Conservation (phyloP, 73 alveolate species). For the Tetrahymena malaccensis region DNA sequence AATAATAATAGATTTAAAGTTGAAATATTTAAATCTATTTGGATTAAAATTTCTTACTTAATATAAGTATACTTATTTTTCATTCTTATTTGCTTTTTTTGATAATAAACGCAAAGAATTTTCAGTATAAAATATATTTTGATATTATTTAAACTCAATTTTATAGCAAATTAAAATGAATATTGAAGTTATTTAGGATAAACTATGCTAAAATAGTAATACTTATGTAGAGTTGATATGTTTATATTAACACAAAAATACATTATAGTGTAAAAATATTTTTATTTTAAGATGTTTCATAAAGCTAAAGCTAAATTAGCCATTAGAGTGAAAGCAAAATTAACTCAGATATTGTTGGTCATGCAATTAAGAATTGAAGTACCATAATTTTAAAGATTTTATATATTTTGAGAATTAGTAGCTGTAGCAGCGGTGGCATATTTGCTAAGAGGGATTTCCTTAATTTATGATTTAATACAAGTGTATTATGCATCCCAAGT, state of each 20-base stretch:
- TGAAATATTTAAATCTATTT: too few relatives aligned
- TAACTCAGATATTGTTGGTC: background rate
- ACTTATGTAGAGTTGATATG: background rate
- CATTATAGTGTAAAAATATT: background rate
- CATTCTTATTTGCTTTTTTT: too few relatives aligned
- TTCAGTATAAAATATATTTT: too few relatives aligned
- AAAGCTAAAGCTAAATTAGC: background rate
- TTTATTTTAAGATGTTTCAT: background rate
- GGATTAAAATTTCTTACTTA: too few relatives aligned
- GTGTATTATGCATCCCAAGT: background rate
- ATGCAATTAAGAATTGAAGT: background rate
- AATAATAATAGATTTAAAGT: too few relatives aligned
- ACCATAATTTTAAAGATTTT: background rate
- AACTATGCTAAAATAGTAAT: background rate
- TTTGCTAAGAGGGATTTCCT: background rate
- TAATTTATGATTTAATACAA: background rate
- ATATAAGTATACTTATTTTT: too few relatives aligned
- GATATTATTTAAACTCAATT: too few relatives aligned
- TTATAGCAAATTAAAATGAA: too few relatives aligned
- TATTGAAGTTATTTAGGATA: background rate
- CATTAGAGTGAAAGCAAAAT: background rate
- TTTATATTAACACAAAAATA: too few relatives aligned
- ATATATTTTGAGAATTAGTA: background rate
- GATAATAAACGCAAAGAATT: too few relatives aligned
- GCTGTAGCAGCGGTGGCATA: background rate